These are phyloP conservation scores for Calonectria naviculata DNA, from an alignment of 2,329 filamentous ascomycete genomes.

Conservation along the genomic window DNA sequence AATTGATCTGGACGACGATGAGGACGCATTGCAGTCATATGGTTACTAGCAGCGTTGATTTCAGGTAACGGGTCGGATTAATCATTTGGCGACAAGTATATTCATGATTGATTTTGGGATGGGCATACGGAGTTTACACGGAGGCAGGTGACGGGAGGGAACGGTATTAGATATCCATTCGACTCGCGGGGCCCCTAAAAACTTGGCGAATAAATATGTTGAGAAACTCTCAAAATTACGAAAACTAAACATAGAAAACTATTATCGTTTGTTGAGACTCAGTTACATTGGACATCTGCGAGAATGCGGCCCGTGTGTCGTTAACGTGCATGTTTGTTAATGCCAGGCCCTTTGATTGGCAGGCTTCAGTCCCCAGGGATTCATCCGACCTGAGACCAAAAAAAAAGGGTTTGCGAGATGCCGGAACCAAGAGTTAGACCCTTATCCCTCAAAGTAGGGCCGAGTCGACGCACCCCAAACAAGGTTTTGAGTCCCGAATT, in stretches of 20 bases:
- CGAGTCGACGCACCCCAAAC: neutral
- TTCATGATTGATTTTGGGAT: constrained; percentile 16
- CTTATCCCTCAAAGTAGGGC: neutral
- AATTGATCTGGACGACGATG: constrained; percentile 59
- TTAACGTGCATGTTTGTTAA: neutral
- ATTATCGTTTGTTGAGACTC: constrained; percentile 1
- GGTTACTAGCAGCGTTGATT: constrained; percentile 44
- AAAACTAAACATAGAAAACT: neutral
- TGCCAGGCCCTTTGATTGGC: neutral
- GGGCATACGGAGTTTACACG: constrained; percentile 24
- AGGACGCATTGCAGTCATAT: constrained; percentile 60
- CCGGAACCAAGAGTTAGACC: neutral
- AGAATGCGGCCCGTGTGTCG: neutral
- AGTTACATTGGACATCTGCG: neutral
- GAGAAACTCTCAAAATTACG: neutral
- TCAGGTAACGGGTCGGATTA: neutral
- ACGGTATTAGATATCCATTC: constrained; percentile 28
- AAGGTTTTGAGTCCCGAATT: constrained; percentile 2
- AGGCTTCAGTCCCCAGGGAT: neutral
- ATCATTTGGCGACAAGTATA: constrained; percentile 12
- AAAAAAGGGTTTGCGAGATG: neutral
- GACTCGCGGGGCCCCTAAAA: constrained; percentile 20
- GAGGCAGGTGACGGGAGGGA: constrained; percentile 21
- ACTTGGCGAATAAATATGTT: neutral
- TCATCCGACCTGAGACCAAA: neutral